Evolutionary conservation across 495 filamentous ascomycete genomes (phyloP), one percentile per base, ranked within the genome.

Genomic region (Penicillium antarcticum): DNA sequence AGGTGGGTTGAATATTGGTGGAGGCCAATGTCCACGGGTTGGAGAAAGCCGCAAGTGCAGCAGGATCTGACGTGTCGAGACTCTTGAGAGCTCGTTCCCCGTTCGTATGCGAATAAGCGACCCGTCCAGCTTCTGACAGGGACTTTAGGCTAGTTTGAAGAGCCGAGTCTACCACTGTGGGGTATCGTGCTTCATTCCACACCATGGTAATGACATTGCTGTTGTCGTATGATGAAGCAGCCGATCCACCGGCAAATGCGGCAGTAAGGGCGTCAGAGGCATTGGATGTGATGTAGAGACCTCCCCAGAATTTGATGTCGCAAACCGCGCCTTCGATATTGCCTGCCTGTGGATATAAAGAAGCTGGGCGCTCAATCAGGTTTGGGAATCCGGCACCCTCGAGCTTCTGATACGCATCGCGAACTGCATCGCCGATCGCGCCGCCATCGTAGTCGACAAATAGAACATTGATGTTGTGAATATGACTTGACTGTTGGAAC

Each of bases 371-470:
- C 42, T 76, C 69, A 14, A 65, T 53, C 1, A 81, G 23, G 7
- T 71, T 67, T 8, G 75, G 74, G 37, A 80, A 80, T 3, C 34
- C 45, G 1, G 57, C 34, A 0, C 62, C 61, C 42, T 71, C 51
- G 10, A 82, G 55, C 6, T 62, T 44, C 9, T 63, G 42, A 51
- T 80, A 80, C 0, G 76, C 76, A 4, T 40, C 49, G 13, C 69
- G 62, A 8, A 80, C 56, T 0, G 78, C 62, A 4, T 58, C 21
- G 1, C 77, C 77, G 29, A 82, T 61, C 1, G 66, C 57, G 4
- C 77, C 73, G 13, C 67, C 71, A 52, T 79, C 78, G 47, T 80
- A 81, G 55, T 82, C 78, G 14, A 82, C 75, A 29, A 71, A 74
- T 11, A 74, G 53, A 12, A 82, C 56, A 12, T 68, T 67, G 8